These are phyloP conservation scores for Corrigiola litoralis DNA, from an alignment of 179 eudicot genomes.

Conservation along the genomic window DNA sequence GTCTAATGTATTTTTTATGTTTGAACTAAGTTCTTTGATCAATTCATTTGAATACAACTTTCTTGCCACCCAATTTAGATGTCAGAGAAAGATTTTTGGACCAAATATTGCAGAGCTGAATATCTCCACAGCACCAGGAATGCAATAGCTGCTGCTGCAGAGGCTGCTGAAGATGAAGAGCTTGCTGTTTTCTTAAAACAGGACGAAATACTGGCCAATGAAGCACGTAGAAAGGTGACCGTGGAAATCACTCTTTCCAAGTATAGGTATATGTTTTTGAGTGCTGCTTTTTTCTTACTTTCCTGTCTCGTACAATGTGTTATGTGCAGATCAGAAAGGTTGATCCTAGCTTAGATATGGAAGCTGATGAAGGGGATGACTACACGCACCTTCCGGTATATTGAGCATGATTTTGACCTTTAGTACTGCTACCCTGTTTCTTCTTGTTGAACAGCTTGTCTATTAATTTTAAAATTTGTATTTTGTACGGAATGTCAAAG, in stretches of 20 bases:
- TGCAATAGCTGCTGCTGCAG: slow-evolving; percentile 92
- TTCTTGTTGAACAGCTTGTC: not conserved
- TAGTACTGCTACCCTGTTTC: not conserved
- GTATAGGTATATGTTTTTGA: not conserved
- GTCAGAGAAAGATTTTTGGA: slow-evolving; percentile 95
- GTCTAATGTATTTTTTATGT: not conserved
- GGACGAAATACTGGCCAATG: slow-evolving; percentile 76
- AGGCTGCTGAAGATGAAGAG: slow-evolving; percentile 96
- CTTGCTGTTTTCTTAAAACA: slow-evolving; percentile 83
- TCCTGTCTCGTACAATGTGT: not conserved
- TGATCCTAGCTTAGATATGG: slow-evolving; percentile 95
- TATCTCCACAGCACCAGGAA: slow-evolving; percentile 91
- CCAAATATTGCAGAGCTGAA: slow-evolving; percentile 92
- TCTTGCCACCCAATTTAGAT: slow-evolving; percentile 37
- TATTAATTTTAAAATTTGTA: not conserved
- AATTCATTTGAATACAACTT: not conserved
- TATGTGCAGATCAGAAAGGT: slow-evolving; percentile 75
- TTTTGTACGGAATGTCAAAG: not conserved
- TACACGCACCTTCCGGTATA: slow-evolving; percentile 85
- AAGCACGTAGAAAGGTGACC: slow-evolving; percentile 83
- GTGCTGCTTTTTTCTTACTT: not conserved
- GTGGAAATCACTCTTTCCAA: not conserved
- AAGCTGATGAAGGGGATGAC: slow-evolving; percentile 96
- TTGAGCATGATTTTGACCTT: slow-evolving; percentile 16
- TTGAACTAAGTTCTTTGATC: not conserved